Evolutionary conservation across 73 alveolate species (phyloP), one percentile per base, ranked within the genome.

Genomic region (Breviolum minutum): DNA sequence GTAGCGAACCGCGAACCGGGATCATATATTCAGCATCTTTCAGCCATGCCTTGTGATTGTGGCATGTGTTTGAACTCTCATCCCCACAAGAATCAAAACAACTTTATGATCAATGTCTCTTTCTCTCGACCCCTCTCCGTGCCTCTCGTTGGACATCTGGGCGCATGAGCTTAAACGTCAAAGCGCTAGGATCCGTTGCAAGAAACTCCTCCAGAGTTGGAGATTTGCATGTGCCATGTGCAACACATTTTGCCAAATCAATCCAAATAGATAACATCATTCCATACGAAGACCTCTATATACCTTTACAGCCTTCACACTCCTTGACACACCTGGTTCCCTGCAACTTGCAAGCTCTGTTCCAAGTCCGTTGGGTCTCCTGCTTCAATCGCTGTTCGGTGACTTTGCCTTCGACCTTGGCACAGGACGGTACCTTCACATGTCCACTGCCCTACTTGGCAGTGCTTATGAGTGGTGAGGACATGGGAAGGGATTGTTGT

Each of bases 61-160:
- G 54, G 54, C 54, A 40, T 0, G 54, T 40, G 3, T 40, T 40
- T 40, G 54, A 40, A 40, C 3, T 0, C 54, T 22, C 32, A 20
- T 7, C 7, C 26, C 82, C 82, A 11, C 13, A 0, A 11, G 32
- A 71, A 71, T 22, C 82, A 71, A n/a, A n/a, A 71, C 26, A 22
- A 71, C 48, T 17, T 71, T 40, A 40, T 3, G 54, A 40, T 40
- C 54, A 0, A 40, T 40, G 54, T 40, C 54, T 40, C 54, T 40
- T 40, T 40, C 54, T 40, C 54, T 40, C 54, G 54, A 40, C 20
- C 69, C 26, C 24, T 17, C 30, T 8, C n/a, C 70, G 30, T 8
- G 95, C 95, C 95, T 88, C 86, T 0, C 85, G 95, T 76, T 88
- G 95, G 54, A 88, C 27, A 48, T 62, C 63, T 20, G 95, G 95